Base-by-base conservation (phyloP, 257 asterid genomes). In the Asclepias syriaca region DNA sequence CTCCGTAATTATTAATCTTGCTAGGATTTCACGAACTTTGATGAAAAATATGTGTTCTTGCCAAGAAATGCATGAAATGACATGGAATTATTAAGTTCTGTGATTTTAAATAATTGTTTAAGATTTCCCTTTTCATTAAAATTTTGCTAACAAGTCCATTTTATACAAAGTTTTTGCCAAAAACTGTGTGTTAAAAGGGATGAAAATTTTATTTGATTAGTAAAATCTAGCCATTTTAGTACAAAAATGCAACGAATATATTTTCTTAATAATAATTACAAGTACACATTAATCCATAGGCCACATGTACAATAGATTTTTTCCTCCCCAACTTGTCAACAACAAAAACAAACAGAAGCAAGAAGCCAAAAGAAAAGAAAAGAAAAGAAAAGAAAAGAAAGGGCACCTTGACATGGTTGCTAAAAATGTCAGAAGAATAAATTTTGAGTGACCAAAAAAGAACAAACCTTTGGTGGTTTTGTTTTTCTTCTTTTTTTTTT, bases 251-350 rank as follows among this genome's bases (percentile, higher is more conserved):
- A 54, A 54, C 2, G 59, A 54, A 54, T 21, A 54, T 54, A 54
- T 54, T 54, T 6, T 54, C 4, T 18, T 54, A 19, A 54, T 27
- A 54, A 19, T 54, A 54, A 19, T 54, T 54, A 54, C 59, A 54
- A 18, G 59, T 54, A 54, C 59, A 19, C 59, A 19, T 54, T 54
- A 54, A 54, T 19, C 27, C 59, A 24, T n/a, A 13, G 40, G 45
- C 57, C 45, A 56, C 5, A 40, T 56, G 19, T 60, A 68, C 78
- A 49, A 4, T 34, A 32, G 24, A 68, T n/a, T 57, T 56, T 57
- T 56, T 37, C 50, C 68, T 57, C 70, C 67, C 46, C 59, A 76
- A 71, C 65, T 71, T 46, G 77, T 21, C 70, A 16, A 54, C 58
- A 34, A 34, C 45, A 46, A 64, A 68, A 64, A 68, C 63, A 68